phyloP scores from a whole-genome alignment of 78 protist genomes.

The Emiliania huxleyi region DNA sequence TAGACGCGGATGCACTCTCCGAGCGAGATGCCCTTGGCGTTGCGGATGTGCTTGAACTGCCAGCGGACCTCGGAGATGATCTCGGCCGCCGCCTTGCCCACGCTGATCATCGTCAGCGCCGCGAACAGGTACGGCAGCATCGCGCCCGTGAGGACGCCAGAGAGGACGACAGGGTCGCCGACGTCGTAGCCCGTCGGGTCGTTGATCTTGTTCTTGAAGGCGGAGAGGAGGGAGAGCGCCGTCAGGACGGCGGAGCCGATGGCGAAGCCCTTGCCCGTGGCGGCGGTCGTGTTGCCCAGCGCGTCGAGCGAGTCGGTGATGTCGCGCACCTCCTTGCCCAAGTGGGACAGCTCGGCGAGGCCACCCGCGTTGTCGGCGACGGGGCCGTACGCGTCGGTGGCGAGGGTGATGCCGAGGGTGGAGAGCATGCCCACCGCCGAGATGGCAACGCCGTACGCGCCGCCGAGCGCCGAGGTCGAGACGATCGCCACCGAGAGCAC shows the following conservation, averaged over 20 bases:
- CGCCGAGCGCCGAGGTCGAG: constrained; percentile 15
- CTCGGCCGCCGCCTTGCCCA: constrained; percentile 68
- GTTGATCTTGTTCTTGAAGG: constrained; percentile 42
- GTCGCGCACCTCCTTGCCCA: constrained; percentile 44
- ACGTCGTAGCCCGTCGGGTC: constrained; percentile 11
- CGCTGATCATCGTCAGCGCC: constrained; percentile 74
- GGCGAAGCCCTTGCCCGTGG: constrained; percentile 79
- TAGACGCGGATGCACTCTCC: constrained; percentile 5
- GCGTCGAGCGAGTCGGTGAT: constrained; percentile 75
- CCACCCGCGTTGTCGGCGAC: constrained; percentile 80
- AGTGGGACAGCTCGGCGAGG: constrained; percentile 65
- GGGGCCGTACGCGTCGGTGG: constrained; percentile 76
- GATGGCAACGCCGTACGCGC: constrained; percentile 68
- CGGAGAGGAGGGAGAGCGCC: constrained; percentile 71
- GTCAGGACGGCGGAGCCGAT: constrained; percentile 72
- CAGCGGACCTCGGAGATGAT: constrained; percentile 65
- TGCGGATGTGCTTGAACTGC: constrained; percentile 41
- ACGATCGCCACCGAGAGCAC: constrained; percentile 35
- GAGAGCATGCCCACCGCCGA: constrained; percentile 70
- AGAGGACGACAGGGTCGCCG: constrained; percentile 34
- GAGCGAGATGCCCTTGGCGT: background rate
- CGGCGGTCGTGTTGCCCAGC: constrained; percentile 80
- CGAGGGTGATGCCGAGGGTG: constrained; percentile 62
- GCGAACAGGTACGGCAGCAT: constrained; percentile 72
- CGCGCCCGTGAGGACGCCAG: constrained; percentile 70